Conservation (phyloP, 805 yeast species). For the Alloascoidea africana region DNA sequence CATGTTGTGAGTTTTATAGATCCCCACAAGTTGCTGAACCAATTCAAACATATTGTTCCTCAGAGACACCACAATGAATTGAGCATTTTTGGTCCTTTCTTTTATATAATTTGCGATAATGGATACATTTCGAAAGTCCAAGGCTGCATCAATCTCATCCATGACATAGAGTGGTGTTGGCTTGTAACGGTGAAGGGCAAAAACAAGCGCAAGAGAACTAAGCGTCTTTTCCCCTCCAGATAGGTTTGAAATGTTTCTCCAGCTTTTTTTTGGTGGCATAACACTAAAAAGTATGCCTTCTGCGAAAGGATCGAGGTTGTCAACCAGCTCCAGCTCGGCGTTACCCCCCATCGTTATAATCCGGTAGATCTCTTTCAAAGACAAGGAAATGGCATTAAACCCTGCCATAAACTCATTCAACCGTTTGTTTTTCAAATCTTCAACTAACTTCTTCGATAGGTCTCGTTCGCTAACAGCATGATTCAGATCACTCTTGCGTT, state of each 20-base stretch:
- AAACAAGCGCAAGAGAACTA: conserved; percentile 87
- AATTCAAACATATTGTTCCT: conserved; percentile 97
- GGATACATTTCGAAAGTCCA: conserved; percentile 92
- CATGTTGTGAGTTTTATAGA: conserved; percentile 85
- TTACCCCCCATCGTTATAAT: conserved; percentile 99
- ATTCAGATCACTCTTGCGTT: conserved; percentile 52
- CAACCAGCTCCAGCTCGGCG: conserved; percentile 92
- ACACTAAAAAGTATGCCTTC: conserved; percentile 95
- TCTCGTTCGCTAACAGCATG: conserved; percentile 56
- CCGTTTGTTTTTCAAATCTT: conserved; percentile 56
- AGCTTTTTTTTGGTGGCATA: conserved; percentile 97
- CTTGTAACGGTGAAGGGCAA: conserved; percentile 89
- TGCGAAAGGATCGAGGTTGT: conserved; percentile 92
- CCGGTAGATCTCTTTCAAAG: conserved; percentile 92
- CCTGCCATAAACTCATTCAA: conserved; percentile 90
- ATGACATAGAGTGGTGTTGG: conserved; percentile 96
- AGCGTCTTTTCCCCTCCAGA: conserved; percentile 98
- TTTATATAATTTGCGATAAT: conserved; percentile 96
- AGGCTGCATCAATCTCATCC: conserved; percentile 99
- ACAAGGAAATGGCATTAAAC: conserved; percentile 69
- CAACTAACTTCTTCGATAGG: conserved; percentile 39
- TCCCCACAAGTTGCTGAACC: conserved; percentile 88
- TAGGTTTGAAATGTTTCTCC: conserved; percentile 89
- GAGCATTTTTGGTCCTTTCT: conserved; percentile 92
- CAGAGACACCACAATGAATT: conserved; percentile 86